Base-by-base conservation (phyloP, 2,329 filamentous ascomycete species). In the Ustilaginoidea virens region DNA sequence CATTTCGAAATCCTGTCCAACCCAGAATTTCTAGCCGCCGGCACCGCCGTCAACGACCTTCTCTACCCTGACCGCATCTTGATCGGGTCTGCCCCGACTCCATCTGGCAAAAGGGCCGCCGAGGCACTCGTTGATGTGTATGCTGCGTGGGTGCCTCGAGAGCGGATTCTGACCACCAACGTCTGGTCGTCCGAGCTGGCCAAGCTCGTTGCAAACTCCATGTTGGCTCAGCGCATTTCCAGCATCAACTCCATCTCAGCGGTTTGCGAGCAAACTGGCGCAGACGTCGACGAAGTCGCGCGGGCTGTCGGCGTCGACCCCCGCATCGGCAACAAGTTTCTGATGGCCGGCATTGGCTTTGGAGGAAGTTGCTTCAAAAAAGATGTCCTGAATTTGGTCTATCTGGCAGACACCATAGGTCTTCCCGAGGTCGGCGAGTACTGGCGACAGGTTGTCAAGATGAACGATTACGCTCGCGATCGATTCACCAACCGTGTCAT, bases 291-390 rank as follows among this genome's bases (percentile, higher is more conserved):
- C 36, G 77, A 85, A 50, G 66, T 87, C 3, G 66, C 76, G 10
- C 57, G 60, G 20, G 69, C 74, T 5, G 63, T 80, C 17, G 80
- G 80, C 28, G 58, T 73, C 21, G 80, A 87, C 42, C 62, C 63
- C 6, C 66, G 80, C 28, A 80, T 87, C 33, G 80, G 80, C 5
- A 60, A 66, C 36, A 71, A 74, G 47, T 80, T 83, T 52, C 60
- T 87, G 23, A 75, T 79, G 51, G 74, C 80, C 6, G 74, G 74
- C 22, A 68, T 83, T 19, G 80, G 80, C 11, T 87, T 86, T 43
- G 80, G 80, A 31, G 80, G 80, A 13, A 79, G 72, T 35, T 87
- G 80, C 52, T 85, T 87, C 61, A 73, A 77, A 50, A 87, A 87
- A 53, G 80, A 87, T 45, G 69, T 85, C 23, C 60, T 80, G 27